Percentiles rank a stretch among this genome's conserved stretches.
phyloP scores from a whole-genome alignment of 352 stramenopile species.

The Pythium vanterpoolii region DNA sequence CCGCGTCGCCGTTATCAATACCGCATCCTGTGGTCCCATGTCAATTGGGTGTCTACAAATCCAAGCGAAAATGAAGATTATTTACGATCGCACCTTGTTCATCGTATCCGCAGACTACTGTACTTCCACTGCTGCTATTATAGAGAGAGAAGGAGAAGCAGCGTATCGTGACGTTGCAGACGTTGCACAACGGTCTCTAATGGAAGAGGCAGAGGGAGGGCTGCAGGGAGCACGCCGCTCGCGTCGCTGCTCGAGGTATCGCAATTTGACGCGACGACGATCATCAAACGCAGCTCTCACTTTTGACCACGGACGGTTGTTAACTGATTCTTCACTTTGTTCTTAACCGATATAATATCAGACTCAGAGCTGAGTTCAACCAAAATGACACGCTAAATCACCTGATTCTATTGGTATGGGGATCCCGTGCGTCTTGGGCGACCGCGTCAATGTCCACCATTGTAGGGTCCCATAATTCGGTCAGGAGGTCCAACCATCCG shows the following conservation, averaged over 20 bases:
- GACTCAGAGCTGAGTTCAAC: no score
- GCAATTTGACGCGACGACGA: slow-evolving; percentile 6
- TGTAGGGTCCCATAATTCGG: neutral
- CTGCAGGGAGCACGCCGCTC: no score
- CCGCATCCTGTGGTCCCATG: slow-evolving; percentile 11
- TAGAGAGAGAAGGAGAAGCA: neutral
- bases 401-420: no score
- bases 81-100: slow-evolving; percentile 10
- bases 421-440: neutral
- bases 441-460: neutral
- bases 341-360: no score
- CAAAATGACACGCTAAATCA: no score
- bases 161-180: neutral
- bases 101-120: no score
- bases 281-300: slow-evolving; percentile 8
- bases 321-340: no score
- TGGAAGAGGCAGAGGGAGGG: neutral
- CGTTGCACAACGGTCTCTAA: neutral
- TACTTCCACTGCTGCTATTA: no score
- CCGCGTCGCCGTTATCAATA: slow-evolving; percentile 29
- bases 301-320: no score
- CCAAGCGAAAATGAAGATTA: neutral
- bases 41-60: neutral
- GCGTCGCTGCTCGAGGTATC: slow-evolving; percentile 4
- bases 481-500: slow-evolving; percentile 18